Base-by-base conservation (phyloP, 1,139 yeast species). In the Torulaspora pretoriensis region DNA sequence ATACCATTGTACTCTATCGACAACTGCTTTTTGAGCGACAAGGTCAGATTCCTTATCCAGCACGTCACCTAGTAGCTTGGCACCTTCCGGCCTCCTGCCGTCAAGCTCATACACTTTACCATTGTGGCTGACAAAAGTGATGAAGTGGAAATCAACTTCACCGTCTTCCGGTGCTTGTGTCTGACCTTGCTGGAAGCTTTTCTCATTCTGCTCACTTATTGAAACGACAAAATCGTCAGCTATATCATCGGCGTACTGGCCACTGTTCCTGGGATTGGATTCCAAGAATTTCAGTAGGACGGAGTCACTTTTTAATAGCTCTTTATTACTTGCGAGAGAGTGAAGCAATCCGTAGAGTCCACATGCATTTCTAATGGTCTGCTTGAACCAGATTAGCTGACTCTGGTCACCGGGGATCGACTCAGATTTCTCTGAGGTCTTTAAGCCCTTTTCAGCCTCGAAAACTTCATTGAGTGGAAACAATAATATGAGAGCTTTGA, bases 311-410 rank as follows among this genome's bases (percentile, higher is more conserved):
- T 41, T 57, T 48, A 62, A 23, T 14, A 56, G 24, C 6, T 52
- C 55, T 10, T 46, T 52, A 32, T 68, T 59, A 61, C 92, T 92
- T 24, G 81, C 67, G 31, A 88, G 66, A 0, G 86, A 72, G 59
- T 92, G 97, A 25, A 92, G 68, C 39, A 92, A 67, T 0, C 96
- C 98, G 66, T 85, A 88, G 38, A 94, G 75, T 4, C 98, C 98
- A 68, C 98, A 92, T 0, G 96, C 95, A 63, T 92, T 92, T 49
- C 80, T 79, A 30, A 92, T 80, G 1, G 92, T 81, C 59, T 92
- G 98, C 51, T 78, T 80, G 57, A 80, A 81, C 97, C 97, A 90
- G 23, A 70, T 58, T 8, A 77, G 68, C 3, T 60, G 54, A 2
- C 12, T 25, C 13, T 10, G 16, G 26, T 41, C 35, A 13, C 26